Base-by-base conservation (phyloP, 208 protist genomes). In the Wallacemonas rigidus region DNA sequence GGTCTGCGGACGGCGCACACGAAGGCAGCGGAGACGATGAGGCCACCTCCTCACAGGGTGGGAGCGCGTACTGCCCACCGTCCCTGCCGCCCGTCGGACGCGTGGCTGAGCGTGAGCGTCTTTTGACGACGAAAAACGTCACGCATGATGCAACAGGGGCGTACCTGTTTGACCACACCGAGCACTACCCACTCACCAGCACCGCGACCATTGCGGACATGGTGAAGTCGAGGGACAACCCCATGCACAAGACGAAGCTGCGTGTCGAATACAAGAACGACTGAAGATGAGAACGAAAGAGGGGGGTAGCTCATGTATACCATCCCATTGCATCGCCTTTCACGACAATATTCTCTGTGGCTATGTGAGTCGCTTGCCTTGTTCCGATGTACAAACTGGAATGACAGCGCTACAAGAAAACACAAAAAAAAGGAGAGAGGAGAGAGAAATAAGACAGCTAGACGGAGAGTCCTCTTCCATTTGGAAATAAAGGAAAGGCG, bases 71-170 rank as follows among this genome's bases (percentile, higher is more conserved):
- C 62, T 67, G 14, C 15, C 80, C 84, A 15, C 83, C 86, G 36
- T 63, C 62, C 0, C 51, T 93, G 0, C 82, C 89, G n/a, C 86
- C 90, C 11, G 70, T 92, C 40, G 90, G 90, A 9, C 83, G 88
- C 14, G 77, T 85, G 2, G 80, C 72, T 12, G 78, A 86, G 61
- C 85, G 89, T 36, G 78, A 93, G 38, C 78, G 88, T 4, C 72
- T 93, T 15, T 58, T 93, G 9, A 93, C 90, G 5, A 92, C 86
- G 9, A 95, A 95, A 73, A 81, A 95, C 45, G 88, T 93, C 15
- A 89, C 90, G 14, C 65, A 90, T n/a, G 90, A 95, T 65, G 76
- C 83, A 0, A 93, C 86, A n/a, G 86, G 88, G 3, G 73, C 76
- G 53, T 85, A 91, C 72, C 63, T 91, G 14, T 82, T 79, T 45